These are phyloP conservation scores for Cymodocea nodosa DNA, from an alignment of 116 monocot genomes.

Conservation along the genomic window DNA sequence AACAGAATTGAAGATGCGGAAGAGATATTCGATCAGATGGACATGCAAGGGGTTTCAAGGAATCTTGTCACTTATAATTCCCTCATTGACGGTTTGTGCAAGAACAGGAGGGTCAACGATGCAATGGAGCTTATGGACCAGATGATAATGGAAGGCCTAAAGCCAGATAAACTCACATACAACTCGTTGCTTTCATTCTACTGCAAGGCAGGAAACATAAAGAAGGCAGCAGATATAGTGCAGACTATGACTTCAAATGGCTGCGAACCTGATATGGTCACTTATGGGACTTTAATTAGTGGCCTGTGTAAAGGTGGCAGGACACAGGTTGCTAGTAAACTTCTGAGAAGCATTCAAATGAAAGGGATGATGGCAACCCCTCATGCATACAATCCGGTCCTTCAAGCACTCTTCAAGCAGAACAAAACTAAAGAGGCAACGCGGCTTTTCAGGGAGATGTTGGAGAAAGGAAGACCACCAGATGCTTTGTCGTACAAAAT, in stretches of 20 bases:
- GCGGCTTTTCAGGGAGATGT: slow-evolving; percentile 85
- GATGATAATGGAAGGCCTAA: slow-evolving; percentile 69
- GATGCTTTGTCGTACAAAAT: slow-evolving; percentile 79
- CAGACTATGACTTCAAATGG: slow-evolving; percentile 86
- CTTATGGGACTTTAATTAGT: slow-evolving; percentile 65
- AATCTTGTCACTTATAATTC: slow-evolving; percentile 73
- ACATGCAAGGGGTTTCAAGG: slow-evolving; percentile 57
- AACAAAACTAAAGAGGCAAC: slow-evolving; percentile 61
- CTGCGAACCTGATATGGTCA: slow-evolving; percentile 72
- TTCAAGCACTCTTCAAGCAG: slow-evolving; percentile 79
- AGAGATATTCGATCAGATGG: slow-evolving; percentile 89
- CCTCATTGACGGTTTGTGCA: slow-evolving; percentile 78
- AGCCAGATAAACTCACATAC: slow-evolving; percentile 85
- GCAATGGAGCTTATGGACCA: slow-evolving; percentile 81
- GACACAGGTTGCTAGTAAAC: slow-evolving; percentile 59
- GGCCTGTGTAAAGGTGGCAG: slow-evolving; percentile 81
- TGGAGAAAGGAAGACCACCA: slow-evolving; percentile 43
- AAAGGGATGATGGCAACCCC: slow-evolving; percentile 76
- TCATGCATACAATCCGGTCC: slow-evolving; percentile 81
- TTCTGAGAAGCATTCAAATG: slow-evolving; percentile 64
- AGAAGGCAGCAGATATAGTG: slow-evolving; percentile 76
- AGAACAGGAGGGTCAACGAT: slow-evolving; percentile 58
- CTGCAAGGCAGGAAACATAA: slow-evolving; percentile 78
- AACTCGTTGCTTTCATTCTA: slow-evolving; percentile 76
- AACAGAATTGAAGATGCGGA: slow-evolving; percentile 67